Conservation (phyloP, 495 filamentous ascomycete genomes). For the Penicillium egyptiacum region DNA sequence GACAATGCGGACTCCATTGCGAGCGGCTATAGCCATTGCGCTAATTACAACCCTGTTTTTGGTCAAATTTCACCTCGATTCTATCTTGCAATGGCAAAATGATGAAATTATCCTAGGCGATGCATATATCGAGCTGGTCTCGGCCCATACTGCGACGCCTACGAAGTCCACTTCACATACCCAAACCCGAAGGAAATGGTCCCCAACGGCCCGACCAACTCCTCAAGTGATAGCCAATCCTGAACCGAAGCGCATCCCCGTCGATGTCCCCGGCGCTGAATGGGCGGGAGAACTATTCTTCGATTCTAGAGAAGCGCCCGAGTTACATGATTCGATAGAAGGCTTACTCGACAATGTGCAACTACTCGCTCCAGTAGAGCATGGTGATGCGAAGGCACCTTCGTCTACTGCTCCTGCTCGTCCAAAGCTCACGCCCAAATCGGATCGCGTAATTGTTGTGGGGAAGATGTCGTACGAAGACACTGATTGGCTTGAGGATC, state of each 20-base stretch:
- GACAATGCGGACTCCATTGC: constrained; percentile 21
- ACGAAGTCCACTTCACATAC: neutral
- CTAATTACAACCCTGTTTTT: constrained; percentile 21
- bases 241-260: constrained; percentile 21
- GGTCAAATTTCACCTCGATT: constrained; percentile 25
- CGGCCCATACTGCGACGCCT: constrained; percentile 7
- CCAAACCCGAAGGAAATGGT: constrained; percentile 11
- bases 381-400: neutral
- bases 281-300: constrained; percentile 13
- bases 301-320: neutral
- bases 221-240: constrained; percentile 7
- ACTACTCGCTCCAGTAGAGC: neutral
- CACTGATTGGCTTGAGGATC: constrained; percentile 40
- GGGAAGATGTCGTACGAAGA: constrained; percentile 40
- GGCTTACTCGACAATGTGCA: neutral
- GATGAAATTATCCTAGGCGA: constrained; percentile 6
- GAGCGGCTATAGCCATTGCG: constrained; percentile 16
- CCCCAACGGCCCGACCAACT: constrained; percentile 13
- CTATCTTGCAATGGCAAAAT: constrained; percentile 20
- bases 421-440: constrained; percentile 21
- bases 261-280: constrained; percentile 21
- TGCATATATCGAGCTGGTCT: constrained; percentile 33
- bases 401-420: constrained; percentile 17
- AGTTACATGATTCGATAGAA: neutral
- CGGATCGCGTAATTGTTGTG: constrained; percentile 40